Percentiles rank a stretch among this genome's conserved stretches.
Evolutionary conservation across 2,329 filamentous ascomycete genomes (phyloP).

Genomic region (Pyrenophora teres): DNA sequence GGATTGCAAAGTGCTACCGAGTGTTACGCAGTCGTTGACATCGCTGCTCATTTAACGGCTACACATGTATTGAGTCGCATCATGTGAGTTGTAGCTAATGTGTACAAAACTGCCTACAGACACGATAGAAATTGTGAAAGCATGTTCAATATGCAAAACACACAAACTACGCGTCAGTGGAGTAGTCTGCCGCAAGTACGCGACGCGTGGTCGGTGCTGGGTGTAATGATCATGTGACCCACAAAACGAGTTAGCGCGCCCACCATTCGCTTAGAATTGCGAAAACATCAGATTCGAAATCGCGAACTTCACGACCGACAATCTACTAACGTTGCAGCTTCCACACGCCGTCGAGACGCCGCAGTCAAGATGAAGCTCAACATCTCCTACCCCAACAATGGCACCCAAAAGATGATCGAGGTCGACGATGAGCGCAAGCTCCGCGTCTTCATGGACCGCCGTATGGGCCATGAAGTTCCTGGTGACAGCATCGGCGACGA

Average conservation of each 20-base stretch:
- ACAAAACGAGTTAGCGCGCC: slow-evolving; percentile 14
- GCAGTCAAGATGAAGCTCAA: slow-evolving; percentile 72
- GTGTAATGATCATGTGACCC: slow-evolving; percentile 6
- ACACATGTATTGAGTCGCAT: too few species aligned
- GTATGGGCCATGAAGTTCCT: slow-evolving; percentile 90
- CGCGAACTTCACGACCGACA: slow-evolving; percentile 29
- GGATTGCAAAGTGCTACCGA: too few species aligned
- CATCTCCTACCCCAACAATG: slow-evolving; percentile 94
- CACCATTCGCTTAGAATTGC: slow-evolving; percentile 6
- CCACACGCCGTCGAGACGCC: slow-evolving; percentile 39
- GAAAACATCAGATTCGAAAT: slow-evolving; percentile 18
- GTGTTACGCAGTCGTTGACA: too few species aligned
- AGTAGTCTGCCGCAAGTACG: too few species aligned
- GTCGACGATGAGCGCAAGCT: slow-evolving; percentile 99
- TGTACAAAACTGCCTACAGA: too few species aligned
- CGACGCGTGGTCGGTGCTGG: too few species aligned
- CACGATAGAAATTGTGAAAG: too few species aligned
- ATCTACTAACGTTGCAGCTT: slow-evolving; percentile 46
- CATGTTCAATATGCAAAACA: too few species aligned
- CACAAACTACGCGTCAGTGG: too few species aligned
- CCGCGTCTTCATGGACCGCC: slow-evolving; percentile 98
- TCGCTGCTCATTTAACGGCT: too few species aligned
- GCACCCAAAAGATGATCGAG: slow-evolving; percentile 99
- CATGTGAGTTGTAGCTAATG: too few species aligned
- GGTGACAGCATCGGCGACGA: slow-evolving; percentile 97